Evolutionary conservation across 2,329 filamentous ascomycete species (phyloP), one percentile per base, ranked within the genome.

Genomic region (Ascochyta clinopodiicola): DNA sequence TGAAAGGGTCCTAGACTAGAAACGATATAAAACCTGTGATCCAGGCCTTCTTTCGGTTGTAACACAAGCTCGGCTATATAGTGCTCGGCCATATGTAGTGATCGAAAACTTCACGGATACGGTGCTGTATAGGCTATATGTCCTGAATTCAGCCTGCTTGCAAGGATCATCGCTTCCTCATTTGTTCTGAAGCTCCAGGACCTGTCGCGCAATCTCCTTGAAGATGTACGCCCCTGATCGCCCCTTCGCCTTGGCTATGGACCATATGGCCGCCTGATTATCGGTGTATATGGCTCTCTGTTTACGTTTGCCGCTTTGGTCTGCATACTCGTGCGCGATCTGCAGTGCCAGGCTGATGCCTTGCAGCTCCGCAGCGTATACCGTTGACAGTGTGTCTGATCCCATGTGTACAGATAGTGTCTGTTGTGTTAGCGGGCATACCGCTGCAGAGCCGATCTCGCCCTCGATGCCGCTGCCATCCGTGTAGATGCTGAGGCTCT

Each of bases 381-480:
- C 56, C 38, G 47, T 61, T 10, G 43, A 63, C 22, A 46, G 44
- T 37, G 45, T 55, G 19, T 47, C 35, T 44, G 31, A 34, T 12
- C 60, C 51, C 21, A 65, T 51, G 34, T 65, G 54, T 52, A 48
- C 51, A 21, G 46, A 53, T 22, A 38, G 46, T 31, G 50, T 56
- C 50, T 63, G 19, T 40, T 65, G 31, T 29, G 34, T 60, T 5
- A 57, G 45, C 32, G 45, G 61, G 39, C 57, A 65, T 13, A 62
- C 55, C 37, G 52, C 60, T 27, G 47, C 56, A 4, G 58, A 56
- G 6, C 60, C 47, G 17, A 50, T 65, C 39, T 58, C 44, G 38
- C 52, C 46, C 9, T 62, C 38, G 36, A 63, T 66, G 21, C 63
- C 46, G 46, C 63, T 66, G n/a, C 63, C 49, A 44, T 66, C 60